A percentile compares a stretch with the other conserved stretches of the same genome.
phyloP scores from a whole-genome alignment of 2,329 filamentous ascomycete species.

The Amauroascus niger region DNA sequence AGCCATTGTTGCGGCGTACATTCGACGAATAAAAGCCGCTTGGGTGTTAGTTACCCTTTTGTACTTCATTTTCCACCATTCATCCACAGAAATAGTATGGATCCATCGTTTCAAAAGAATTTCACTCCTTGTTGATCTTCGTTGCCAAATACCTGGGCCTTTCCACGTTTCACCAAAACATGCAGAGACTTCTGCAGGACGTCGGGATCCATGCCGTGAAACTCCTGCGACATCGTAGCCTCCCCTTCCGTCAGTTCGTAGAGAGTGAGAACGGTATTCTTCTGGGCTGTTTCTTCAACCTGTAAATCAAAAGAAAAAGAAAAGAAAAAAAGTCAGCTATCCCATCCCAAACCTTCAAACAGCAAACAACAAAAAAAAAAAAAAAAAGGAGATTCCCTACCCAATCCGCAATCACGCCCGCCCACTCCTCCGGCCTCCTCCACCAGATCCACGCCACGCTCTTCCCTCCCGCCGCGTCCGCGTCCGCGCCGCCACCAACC shows the following conservation, averaged over 20 bases:
- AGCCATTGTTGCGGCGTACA: neutral
- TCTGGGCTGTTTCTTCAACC: conserved; percentile 77
- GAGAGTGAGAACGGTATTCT: conserved; percentile 76
- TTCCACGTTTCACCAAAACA: conserved; percentile 77
- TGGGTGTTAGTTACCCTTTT: neutral
- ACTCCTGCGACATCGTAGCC: conserved; percentile 61
- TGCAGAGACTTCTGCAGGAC: conserved; percentile 69
- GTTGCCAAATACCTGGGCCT: conserved; percentile 84
- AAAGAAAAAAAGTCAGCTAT: neutral
- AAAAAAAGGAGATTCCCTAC: conserved; percentile 26
- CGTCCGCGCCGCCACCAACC: conserved; percentile 40
- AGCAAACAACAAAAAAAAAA: neutral
- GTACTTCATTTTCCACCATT: neutral
- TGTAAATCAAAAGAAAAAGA: too few species aligned
- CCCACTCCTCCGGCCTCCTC: conserved; percentile 86
- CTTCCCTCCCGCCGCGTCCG: too few species aligned
- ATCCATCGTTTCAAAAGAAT: conserved; percentile 62
- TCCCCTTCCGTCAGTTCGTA: conserved; percentile 91
- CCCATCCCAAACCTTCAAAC: conserved; percentile 24
- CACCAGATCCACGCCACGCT: conserved; percentile 69
- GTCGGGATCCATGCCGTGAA: conserved; percentile 78
- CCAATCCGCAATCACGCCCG: conserved; percentile 64
- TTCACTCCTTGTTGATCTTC: conserved; percentile 88
- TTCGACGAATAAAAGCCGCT: neutral
- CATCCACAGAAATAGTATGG: neutral